phyloP scores from a whole-genome alignment of 768 basidiomycete species.

The Lactifluus hygrophoroides region DNA sequence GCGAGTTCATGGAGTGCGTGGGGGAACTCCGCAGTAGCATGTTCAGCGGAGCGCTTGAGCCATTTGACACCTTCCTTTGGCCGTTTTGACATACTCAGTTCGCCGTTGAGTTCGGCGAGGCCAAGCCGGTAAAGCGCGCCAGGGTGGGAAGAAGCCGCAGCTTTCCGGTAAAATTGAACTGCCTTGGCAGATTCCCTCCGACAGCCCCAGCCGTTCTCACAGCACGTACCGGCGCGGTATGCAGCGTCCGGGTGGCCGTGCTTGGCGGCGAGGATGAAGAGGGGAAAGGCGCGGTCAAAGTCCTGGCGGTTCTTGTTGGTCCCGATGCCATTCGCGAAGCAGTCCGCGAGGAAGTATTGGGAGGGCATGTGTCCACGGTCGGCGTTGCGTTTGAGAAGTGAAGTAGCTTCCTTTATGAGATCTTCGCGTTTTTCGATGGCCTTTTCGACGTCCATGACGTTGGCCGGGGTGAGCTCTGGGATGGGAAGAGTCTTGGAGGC shows the following conservation, averaged over 20 bases:
- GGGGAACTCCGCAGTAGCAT: slow-evolving; percentile 90
- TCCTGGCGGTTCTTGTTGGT: slow-evolving; percentile 86
- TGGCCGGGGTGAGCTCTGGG: slow-evolving; percentile 58
- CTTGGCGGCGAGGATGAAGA: slow-evolving; percentile 94
- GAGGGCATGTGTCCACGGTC: slow-evolving; percentile 91
- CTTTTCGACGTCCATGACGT: slow-evolving; percentile 73
- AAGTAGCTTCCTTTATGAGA: slow-evolving; percentile 79
- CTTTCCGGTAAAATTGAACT: slow-evolving; percentile 87
- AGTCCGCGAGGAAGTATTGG: slow-evolving; percentile 97
- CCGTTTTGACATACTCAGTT: slow-evolving; percentile 75
- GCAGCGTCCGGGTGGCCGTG: slow-evolving; percentile 94
- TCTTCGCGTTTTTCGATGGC: slow-evolving; percentile 79
- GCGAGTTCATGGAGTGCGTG: slow-evolving; percentile 95
- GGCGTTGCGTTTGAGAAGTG: slow-evolving; percentile 82
- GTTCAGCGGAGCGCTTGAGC: slow-evolving; percentile 94
- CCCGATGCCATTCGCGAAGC: slow-evolving; percentile 97
- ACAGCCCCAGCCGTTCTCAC: slow-evolving; percentile 99
- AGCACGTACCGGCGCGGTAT: slow-evolving; percentile 94
- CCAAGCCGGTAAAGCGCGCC: slow-evolving; percentile 97
- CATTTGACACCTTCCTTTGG: slow-evolving; percentile 98
- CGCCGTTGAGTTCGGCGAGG: slow-evolving; percentile 92
- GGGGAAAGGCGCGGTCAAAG: slow-evolving; percentile 93
- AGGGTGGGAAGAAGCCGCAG: slow-evolving; percentile 83
- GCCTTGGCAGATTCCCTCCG: slow-evolving; percentile 88
- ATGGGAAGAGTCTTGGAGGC: slow-evolving; percentile 86